phyloP scores from a whole-genome alignment of 495 filamentous ascomycete genomes.

The Niebla homalea region DNA sequence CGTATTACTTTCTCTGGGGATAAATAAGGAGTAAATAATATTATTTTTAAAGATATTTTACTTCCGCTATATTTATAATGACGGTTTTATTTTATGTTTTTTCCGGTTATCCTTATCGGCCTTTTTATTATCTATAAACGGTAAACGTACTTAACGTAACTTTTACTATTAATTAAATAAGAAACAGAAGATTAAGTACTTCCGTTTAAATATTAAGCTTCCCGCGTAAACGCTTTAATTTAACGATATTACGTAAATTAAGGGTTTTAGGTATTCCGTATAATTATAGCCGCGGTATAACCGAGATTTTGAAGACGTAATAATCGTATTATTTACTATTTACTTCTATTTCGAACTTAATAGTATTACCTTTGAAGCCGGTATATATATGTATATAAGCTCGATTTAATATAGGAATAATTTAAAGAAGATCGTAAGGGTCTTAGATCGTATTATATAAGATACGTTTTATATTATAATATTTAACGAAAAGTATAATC shows the following conservation, averaged over 20 bases:
- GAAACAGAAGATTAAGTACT: not conserved
- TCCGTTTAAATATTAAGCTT: not conserved
- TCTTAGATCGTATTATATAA: too few relatives aligned
- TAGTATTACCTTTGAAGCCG: slow-evolving; percentile 6
- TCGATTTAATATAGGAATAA: not conserved
- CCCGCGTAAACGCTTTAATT: not conserved
- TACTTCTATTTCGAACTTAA: slow-evolving; percentile 8
- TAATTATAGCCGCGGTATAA: not conserved
- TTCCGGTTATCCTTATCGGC: too few relatives aligned
- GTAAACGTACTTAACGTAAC: too few relatives aligned
- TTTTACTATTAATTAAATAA: not conserved
- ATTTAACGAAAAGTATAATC: too few relatives aligned
- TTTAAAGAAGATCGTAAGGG: not conserved
- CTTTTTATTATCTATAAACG: too few relatives aligned
- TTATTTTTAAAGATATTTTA: too few relatives aligned
- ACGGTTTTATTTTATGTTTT: too few relatives aligned
- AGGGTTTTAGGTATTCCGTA: slow-evolving; percentile 6
- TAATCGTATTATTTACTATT: slow-evolving; percentile 8
- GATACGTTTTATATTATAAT: too few relatives aligned
- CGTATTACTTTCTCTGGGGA: too few relatives aligned
- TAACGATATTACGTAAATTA: slow-evolving; percentile 1
- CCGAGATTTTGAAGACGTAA: not conserved
- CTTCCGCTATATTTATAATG: too few relatives aligned
- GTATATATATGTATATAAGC: slow-evolving; percentile 4
- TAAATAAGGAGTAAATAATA: too few relatives aligned